Conservation (phyloP, 1,284 basidiomycete genomes). For the Tylopilus sp. region DNA sequence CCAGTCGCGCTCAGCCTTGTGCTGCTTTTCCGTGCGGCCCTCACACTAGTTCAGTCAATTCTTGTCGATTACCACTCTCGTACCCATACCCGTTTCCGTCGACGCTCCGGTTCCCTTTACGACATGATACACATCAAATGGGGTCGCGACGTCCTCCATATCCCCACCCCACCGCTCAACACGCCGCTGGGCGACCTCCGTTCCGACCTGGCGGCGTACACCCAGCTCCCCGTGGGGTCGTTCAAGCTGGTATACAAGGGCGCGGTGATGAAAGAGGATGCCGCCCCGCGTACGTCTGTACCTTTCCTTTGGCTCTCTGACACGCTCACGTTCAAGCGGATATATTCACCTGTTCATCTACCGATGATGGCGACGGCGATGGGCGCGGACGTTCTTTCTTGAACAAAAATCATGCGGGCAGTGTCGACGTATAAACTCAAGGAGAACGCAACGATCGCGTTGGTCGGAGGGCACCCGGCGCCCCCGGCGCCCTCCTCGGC, state of each 20-base stretch:
- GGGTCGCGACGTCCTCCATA: slow-evolving; percentile 57
- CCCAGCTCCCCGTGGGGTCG: slow-evolving; percentile 54
- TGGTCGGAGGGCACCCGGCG: slow-evolving; percentile 47
- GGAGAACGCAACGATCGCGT: slow-evolving; percentile 56
- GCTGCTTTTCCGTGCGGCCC: slow-evolving; percentile 30
- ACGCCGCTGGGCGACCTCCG: slow-evolving; percentile 55
- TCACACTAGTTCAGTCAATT: slow-evolving; percentile 20
- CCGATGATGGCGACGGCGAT: too few species aligned
- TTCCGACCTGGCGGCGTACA: slow-evolving; percentile 56
- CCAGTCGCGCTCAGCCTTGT: slow-evolving; percentile 32
- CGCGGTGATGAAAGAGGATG: slow-evolving; percentile 76
- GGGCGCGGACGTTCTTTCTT: neutral
- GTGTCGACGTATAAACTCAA: slow-evolving; percentile 64
- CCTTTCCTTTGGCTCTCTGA: slow-evolving; percentile 1
- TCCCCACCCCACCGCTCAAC: slow-evolving; percentile 54
- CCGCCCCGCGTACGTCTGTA: slow-evolving; percentile 52
- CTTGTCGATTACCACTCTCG: slow-evolving; percentile 2
- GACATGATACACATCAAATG: slow-evolving; percentile 56
- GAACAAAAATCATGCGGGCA: slow-evolving; percentile 24
- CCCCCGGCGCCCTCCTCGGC: slow-evolving; percentile 21
- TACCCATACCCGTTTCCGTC: neutral
- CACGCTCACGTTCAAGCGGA: too few species aligned
- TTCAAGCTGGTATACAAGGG: slow-evolving; percentile 79
- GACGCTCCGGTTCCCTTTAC: slow-evolving; percentile 20
- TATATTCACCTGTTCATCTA: too few species aligned